phyloP scores from a whole-genome alignment of 2,329 filamentous ascomycete genomes.

The Penicillium sp. region DNA sequence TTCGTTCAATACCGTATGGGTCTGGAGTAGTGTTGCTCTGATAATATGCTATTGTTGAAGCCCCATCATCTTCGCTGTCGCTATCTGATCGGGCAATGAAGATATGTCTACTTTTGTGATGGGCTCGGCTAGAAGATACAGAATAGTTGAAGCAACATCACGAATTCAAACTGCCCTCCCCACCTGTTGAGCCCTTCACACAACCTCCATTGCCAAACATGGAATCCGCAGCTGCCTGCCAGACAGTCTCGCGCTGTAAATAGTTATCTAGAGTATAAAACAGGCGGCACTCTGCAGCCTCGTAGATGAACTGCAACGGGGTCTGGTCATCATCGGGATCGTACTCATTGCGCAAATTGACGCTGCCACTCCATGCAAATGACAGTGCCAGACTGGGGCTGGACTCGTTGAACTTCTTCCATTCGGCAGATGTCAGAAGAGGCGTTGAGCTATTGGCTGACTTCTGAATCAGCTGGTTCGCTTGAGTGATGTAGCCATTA shows the following conservation, averaged over 20 bases:
- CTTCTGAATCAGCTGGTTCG: slow-evolving; percentile 16
- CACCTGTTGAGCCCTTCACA: slow-evolving; percentile 23
- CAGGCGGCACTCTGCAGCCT: slow-evolving; percentile 60
- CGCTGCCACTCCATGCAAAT: slow-evolving; percentile 29
- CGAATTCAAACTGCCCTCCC: slow-evolving; percentile 21
- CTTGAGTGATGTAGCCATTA: slow-evolving; percentile 19
- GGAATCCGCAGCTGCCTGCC: slow-evolving; percentile 44
- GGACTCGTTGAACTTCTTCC: slow-evolving; percentile 18
- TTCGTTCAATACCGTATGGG: neutral
- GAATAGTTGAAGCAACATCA: neutral
- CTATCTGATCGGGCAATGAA: too few species aligned
- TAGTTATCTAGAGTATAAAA: slow-evolving; percentile 58
- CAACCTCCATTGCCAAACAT: slow-evolving; percentile 22
- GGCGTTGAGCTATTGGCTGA: slow-evolving; percentile 12
- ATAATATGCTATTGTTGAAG: neutral
- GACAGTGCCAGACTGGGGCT: slow-evolving; percentile 13
- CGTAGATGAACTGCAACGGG: slow-evolving; percentile 60
- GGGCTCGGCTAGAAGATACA: neutral
- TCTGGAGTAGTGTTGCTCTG: neutral
- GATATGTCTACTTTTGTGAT: neutral
- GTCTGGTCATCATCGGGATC: slow-evolving; percentile 43
- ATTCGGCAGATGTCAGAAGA: slow-evolving; percentile 16
- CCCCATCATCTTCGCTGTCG: too few species aligned
- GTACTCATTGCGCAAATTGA: slow-evolving; percentile 49
- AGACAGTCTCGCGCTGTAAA: slow-evolving; percentile 51